Base-by-base conservation (phyloP, 2,329 filamentous ascomycete genomes). In the Talaromyces albobiverticillius region DNA sequence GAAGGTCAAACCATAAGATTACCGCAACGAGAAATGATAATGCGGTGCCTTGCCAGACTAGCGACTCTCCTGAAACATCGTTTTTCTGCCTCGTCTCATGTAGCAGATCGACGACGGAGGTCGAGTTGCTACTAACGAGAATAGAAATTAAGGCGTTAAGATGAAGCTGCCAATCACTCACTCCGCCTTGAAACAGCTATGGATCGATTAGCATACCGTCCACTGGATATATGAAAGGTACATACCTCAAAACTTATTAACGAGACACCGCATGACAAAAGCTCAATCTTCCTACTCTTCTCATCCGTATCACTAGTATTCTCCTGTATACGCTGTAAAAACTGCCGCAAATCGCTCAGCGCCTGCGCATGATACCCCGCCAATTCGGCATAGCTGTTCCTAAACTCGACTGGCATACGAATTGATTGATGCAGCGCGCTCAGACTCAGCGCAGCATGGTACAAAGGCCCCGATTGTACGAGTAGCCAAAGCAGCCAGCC, bases 241-340 rank as follows among this genome's bases (percentile, higher is more conserved):
- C n/a, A n/a, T 22, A 59, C 57, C 55, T 59, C 54, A 31, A 59
- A 59, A 20, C 57, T 59, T 36, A 59, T 59, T 14, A 59, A n/a
- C 11, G 55, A 56, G 7, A 59, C 57, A 11, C 57, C 57, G 43
- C 57, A 59, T 40, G 57, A 53, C 4, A 59, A 31, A 18, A 59
- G 32, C 34, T 59, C 57, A 34, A 59, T 53, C 43, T 54, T 45
- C 6, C 52, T 41, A 10, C 40, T 48, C 23, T 18, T 34, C 14
- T 59, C 51, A 36, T 53, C 46, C 7, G 22, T 32, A 18, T 26
- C 40, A 22, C 22, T 46, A n/a, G n/a, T n/a, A 5, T 23, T 47
- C 34, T 34, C 46, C 9, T 57, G 55, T 42, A 51, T 57, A n/a
- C 47, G 22, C 25, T 53, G 55, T 14, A 59, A 40, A 36, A 57